These are phyloP conservation scores for Exophiala spinifera DNA, from an alignment of 2,329 filamentous ascomycete genomes.

Conservation along the genomic window DNA sequence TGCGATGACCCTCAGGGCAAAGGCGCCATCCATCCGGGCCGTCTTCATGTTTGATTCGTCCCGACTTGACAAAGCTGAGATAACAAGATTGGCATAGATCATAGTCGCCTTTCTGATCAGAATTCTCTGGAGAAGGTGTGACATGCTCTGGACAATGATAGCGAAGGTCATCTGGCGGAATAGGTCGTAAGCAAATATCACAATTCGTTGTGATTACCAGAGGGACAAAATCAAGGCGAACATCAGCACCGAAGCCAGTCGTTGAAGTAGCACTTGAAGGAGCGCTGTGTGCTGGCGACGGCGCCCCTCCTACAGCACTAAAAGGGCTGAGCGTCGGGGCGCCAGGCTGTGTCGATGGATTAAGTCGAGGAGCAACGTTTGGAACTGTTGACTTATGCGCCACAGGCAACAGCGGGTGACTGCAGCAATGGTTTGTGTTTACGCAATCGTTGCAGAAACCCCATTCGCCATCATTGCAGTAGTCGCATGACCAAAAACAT, in stretches of 20 bases:
- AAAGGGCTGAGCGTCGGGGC: slow-evolving; percentile 16
- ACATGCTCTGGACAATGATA: slow-evolving; percentile 67
- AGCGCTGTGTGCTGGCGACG: slow-evolving; percentile 23
- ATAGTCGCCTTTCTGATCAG: slow-evolving; percentile 65
- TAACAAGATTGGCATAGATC: slow-evolving; percentile 83
- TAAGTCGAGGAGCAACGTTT: background rate
- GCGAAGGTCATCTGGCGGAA: slow-evolving; percentile 65
- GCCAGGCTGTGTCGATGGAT: slow-evolving; percentile 4
- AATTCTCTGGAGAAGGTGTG: slow-evolving; percentile 56
- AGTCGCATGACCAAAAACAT: slow-evolving; percentile 85
- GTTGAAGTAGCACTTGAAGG: slow-evolving; percentile 21
- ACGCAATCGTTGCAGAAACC: slow-evolving; percentile 89
- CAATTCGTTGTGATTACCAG: slow-evolving; percentile 73
- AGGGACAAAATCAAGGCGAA: slow-evolving; percentile 53
- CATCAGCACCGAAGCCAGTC: slow-evolving; percentile 8
- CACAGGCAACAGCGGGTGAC: slow-evolving; percentile 75
- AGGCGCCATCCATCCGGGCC: slow-evolving; percentile 78
- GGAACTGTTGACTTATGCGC: slow-evolving; percentile 52
- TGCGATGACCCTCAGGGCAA: slow-evolving; percentile 76
- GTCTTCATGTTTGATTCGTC: slow-evolving; percentile 69
- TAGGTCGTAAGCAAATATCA: slow-evolving; percentile 71
- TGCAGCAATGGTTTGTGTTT: slow-evolving; percentile 75
- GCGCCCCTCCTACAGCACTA: slow-evolving; percentile 9
- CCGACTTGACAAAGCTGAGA: slow-evolving; percentile 58
- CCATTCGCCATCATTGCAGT: slow-evolving; percentile 91